These are phyloP conservation scores for Ophiosphaerella herpotricha DNA, from an alignment of 2,329 filamentous ascomycete species.

Conservation along the genomic window DNA sequence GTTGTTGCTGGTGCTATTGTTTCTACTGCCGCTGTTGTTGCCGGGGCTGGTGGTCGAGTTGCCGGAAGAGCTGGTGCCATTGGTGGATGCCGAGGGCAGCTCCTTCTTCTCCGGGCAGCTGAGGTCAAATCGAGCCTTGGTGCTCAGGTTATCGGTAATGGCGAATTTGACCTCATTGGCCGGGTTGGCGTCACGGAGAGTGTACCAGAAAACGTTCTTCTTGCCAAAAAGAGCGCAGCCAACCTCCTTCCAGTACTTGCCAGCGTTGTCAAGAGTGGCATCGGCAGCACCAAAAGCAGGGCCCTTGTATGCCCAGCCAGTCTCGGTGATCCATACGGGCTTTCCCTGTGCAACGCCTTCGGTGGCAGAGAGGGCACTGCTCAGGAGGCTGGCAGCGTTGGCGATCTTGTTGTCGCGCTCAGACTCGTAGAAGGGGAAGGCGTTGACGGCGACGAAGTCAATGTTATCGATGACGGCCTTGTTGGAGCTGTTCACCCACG, in stretches of 20 bases:
- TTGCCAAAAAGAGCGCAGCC: constrained; percentile 41
- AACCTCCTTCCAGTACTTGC: constrained; percentile 40
- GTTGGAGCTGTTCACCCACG: constrained; percentile 43
- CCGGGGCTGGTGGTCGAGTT: constrained; percentile 13
- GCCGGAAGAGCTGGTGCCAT: constrained; percentile 4
- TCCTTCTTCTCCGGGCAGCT: constrained; percentile 49
- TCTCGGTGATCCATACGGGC: constrained; percentile 47
- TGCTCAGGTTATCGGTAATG: constrained; percentile 60
- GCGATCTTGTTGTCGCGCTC: constrained; percentile 43
- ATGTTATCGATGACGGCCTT: constrained; percentile 41
- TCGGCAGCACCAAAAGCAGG: constrained; percentile 34
- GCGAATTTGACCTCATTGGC: constrained; percentile 64
- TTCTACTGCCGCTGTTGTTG: constrained; percentile 4
- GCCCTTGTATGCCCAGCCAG: constrained; percentile 42
- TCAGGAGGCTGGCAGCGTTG: constrained; percentile 47
- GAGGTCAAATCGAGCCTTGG: constrained; percentile 59
- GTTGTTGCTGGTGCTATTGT: background rate
- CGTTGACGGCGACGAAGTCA: constrained; percentile 45
- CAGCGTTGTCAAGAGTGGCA: constrained; percentile 36
- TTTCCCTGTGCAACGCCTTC: constrained; percentile 38
- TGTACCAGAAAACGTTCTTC: constrained; percentile 45
- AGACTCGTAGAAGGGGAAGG: constrained; percentile 46
- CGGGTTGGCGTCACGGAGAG: constrained; percentile 52
- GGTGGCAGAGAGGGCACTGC: constrained; percentile 32
- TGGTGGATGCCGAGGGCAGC: constrained; percentile 19